Conservation (phyloP, 2,329 filamentous ascomycete genomes). For the Pseudocercospora cruenta region DNA sequence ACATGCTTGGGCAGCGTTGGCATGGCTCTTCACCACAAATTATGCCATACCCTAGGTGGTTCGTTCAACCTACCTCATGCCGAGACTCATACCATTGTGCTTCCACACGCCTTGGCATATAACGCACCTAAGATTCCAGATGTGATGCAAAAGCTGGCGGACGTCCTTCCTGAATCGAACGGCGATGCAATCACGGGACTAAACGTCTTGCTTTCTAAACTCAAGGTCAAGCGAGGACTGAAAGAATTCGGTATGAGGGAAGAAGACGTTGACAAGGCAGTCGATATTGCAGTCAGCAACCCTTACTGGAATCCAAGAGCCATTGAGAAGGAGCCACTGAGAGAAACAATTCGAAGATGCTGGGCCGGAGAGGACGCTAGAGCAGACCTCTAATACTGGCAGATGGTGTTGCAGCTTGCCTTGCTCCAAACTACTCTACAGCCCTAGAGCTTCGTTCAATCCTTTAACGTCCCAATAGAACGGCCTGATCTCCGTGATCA, state of each 20-base stretch:
- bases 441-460: conserved; percentile 22
- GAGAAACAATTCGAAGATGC: conserved; percentile 62
- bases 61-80: conserved; percentile 67
- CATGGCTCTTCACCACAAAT: conserved; percentile 70
- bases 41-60: conserved; percentile 68
- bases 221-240: conserved; percentile 58
- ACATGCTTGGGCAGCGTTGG: conserved; percentile 62
- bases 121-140: conserved; percentile 60
- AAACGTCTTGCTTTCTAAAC: conserved; percentile 58
- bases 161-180: conserved; percentile 58
- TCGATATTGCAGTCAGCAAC: conserved; percentile 61
- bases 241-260: conserved; percentile 64
- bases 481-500: conserved; percentile 38
- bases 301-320: conserved; percentile 63
- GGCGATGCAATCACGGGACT: conserved; percentile 62
- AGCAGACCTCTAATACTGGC: conserved; percentile 49
- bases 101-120: conserved; percentile 67
- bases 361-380: conserved; percentile 63
- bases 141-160: conserved; percentile 57
- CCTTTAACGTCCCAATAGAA: conserved; percentile 45
- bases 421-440: background rate
- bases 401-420: background rate
- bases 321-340: conserved; percentile 56
- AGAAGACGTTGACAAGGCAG: conserved; percentile 62
- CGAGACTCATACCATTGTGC: conserved; percentile 66